Conservation (phyloP, 1,139 yeast species). For the Suhomyces taliae region DNA sequence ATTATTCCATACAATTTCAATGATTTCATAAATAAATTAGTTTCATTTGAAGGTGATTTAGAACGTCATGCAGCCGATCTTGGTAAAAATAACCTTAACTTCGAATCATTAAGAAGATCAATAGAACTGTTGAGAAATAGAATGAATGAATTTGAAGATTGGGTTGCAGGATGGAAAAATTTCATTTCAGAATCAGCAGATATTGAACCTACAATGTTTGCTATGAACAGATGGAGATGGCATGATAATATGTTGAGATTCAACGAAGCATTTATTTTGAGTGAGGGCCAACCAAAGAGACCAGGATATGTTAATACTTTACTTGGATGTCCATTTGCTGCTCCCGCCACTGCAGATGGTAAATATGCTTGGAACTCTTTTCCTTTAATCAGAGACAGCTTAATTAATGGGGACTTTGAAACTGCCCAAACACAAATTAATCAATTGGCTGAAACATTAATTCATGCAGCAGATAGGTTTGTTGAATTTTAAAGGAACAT, state of each 20-base stretch:
- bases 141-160: slow-evolving; percentile 34
- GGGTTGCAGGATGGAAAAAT: slow-evolving; percentile 58
- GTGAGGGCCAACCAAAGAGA: slow-evolving; percentile 40
- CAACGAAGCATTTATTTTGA: slow-evolving; percentile 47
- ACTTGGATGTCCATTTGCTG: slow-evolving; percentile 68
- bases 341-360: slow-evolving; percentile 38
- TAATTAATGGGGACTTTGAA: slow-evolving; percentile 49
- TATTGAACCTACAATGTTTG: slow-evolving; percentile 67
- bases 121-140: slow-evolving; percentile 24
- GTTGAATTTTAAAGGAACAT: slow-evolving; percentile 4
- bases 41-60: slow-evolving; percentile 49
- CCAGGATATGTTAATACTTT: slow-evolving; percentile 69
- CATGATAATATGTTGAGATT: slow-evolving; percentile 63
- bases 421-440: slow-evolving; percentile 59
- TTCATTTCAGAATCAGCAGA: slow-evolving; percentile 35
- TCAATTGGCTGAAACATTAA: slow-evolving; percentile 40
- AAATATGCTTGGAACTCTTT: slow-evolving; percentile 63
- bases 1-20: slow-evolving; percentile 68
- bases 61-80: slow-evolving; percentile 37
- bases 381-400: slow-evolving; percentile 72
- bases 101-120: slow-evolving; percentile 25
- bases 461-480: slow-evolving; percentile 21
- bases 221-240: slow-evolving; percentile 78
- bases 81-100: slow-evolving; percentile 24
- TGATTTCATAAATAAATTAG: slow-evolving; percentile 48